Base-by-base conservation (phyloP, 2,329 filamentous ascomycete species). In the Iodosphaeria phyllophila region DNA sequence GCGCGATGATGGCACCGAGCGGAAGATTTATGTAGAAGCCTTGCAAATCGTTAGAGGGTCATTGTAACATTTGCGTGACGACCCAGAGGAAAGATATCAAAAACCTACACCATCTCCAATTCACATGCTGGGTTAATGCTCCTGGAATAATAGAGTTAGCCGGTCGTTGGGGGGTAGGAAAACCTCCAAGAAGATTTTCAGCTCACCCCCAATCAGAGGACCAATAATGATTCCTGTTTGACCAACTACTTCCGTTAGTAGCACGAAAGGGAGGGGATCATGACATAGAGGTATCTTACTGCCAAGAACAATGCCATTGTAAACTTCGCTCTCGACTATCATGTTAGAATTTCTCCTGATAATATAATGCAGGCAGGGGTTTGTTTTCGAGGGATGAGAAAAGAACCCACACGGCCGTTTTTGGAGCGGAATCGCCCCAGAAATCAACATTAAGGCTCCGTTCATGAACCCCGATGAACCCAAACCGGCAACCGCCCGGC, bases 401-500 rank as follows among this genome's bases (percentile, higher is more conserved):
- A 4, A 13, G 13, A n/a, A 26, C 34, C 19, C 16, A 35, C 31
- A 20, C 0, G 46, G 51, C 26, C 56, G 43, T 25, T 54, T 51
- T 3, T 48, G 38, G 3, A 58, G 35, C 0, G 43, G 32, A 29
- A 46, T 32, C 16, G 41, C 31, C 9, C 37, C 51, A 0, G 50
- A 51, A 20, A 64, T 47, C 17, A 66, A 63, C 3, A 50, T 62
- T 30, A 66, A 43, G 3, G 45, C 47, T 0, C 64, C 63, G 8
- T 50, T 59, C 27, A 54, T 47, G 3, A 67, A 30, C 0, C 55
- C 64, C 3, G 60, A 49, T 0, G 47, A 48, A 1, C 64, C 64
- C 0, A 56, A 33, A 1, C 64, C 64, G 1, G 62, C 56, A 5
- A 68, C 38, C 2, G 58, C 57, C 4, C 64, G 50, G 2, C 61